Base-by-base conservation (phyloP, 306 rosid genomes). In the Lathyrus tuberosus region DNA sequence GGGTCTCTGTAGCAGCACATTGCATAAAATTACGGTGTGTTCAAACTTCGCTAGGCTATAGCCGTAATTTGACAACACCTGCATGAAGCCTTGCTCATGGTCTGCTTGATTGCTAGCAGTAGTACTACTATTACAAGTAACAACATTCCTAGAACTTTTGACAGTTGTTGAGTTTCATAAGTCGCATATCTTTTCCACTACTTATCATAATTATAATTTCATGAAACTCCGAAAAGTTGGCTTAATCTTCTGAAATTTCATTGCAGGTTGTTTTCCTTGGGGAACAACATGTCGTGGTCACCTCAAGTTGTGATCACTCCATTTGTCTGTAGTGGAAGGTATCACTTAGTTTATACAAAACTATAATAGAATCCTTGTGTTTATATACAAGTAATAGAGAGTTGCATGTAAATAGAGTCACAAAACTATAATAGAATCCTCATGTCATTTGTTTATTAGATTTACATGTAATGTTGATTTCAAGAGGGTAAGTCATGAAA, bases 281-380 rank as follows among this genome's bases (percentile, higher is more conserved):
- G 65, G 70, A 74, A 49, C 82, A 83, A 66, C 81, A 83, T 42
- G 58, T 87, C 73, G 80, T 89, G 84, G 89, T 81, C 48, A 86
- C 98, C 46, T 92, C 98, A 49, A 89, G 98, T 78, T 81, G 87
- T 5, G 98, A 92, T 71, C 98, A 62, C 74, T 74, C 95, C 41
- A 86, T 89, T 75, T 87, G 95, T n/a, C 54, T 92, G 17, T 92
- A 95, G 95, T 73, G 83, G 90, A 89, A 89, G 97, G 97, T 91
- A 88, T 26, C 33, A 2, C 63, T 43, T 65, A 53, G 26, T 54
- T 78, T 54, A 49, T 17, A 35, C 57, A 56, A 63, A 20, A 17
- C 62, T 67, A 10, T 74, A 37, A 33, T 42, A 31, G 47, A 38
- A 14, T 49, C 68, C 54, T 66, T 53, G 6, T 62, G 67, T 61